These are phyloP conservation scores for Aspergillus cristatus DNA, from an alignment of 495 filamentous ascomycete genomes.

Conservation along the genomic window DNA sequence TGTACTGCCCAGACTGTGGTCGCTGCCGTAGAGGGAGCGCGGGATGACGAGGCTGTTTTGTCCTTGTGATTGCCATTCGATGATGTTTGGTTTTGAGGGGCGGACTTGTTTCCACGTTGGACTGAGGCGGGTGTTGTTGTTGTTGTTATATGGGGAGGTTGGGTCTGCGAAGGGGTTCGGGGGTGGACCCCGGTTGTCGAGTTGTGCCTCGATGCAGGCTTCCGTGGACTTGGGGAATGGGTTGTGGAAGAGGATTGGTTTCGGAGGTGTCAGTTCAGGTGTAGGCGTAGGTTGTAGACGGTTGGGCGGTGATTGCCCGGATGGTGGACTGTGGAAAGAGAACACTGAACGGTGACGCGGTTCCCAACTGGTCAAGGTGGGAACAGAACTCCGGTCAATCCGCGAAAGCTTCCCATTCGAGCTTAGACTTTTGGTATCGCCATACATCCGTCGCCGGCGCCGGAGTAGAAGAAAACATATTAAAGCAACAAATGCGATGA, in stretches of 20 bases:
- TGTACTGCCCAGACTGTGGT: slow-evolving; percentile 14
- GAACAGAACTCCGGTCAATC: slow-evolving; percentile 2
- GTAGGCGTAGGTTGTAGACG: neutral
- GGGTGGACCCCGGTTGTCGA: neutral
- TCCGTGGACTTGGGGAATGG: slow-evolving; percentile 11
- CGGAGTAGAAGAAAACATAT: slow-evolving; percentile 14
- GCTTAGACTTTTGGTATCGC: neutral
- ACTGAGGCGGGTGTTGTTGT: too few species aligned
- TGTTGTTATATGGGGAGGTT: too few species aligned
- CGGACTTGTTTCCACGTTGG: neutral
- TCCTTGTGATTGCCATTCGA: neutral
- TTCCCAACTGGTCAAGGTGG: neutral
- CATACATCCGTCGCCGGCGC: slow-evolving; percentile 9
- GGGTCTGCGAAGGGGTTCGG: slow-evolving; percentile 5
- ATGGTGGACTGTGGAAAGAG: neutral
- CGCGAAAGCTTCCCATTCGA: slow-evolving; percentile 13
- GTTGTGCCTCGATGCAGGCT: neutral
- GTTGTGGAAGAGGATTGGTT: slow-evolving; percentile 2
- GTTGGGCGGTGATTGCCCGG: neutral
- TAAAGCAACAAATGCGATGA: slow-evolving; percentile 14
- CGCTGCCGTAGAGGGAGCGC: slow-evolving; percentile 13
- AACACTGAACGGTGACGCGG: neutral
- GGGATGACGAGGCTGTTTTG: neutral
- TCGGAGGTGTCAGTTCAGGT: neutral
- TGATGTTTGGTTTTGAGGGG: neutral